phyloP scores from a whole-genome alignment of 495 filamentous ascomycete species.

The Aspergillus biplanus region DNA sequence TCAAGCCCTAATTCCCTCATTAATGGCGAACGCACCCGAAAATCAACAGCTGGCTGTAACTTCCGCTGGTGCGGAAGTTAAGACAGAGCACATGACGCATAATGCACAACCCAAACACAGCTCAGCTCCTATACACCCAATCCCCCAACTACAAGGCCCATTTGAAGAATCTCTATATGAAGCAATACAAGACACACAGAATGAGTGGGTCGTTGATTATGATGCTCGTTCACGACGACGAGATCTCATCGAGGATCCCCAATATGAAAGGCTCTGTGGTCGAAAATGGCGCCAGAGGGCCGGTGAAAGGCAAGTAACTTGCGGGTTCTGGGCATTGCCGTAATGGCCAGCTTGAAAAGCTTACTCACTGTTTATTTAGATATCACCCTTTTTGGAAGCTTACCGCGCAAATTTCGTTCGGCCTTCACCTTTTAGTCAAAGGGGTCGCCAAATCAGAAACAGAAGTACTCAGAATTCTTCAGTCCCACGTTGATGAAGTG shows the following conservation, averaged over 20 bases:
- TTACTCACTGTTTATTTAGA: constrained; percentile 26
- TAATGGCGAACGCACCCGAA: constrained; percentile 10
- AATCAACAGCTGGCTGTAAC: constrained; percentile 9
- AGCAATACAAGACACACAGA: constrained; percentile 53
- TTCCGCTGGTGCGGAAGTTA: constrained; percentile 14
- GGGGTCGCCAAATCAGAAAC: constrained; percentile 84
- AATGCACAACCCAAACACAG: background rate
- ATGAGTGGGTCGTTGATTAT: constrained; percentile 54
- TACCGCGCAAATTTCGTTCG: constrained; percentile 90
- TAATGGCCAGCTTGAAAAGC: background rate
- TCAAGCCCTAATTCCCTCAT: background rate
- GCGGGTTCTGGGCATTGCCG: background rate
- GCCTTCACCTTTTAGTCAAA: constrained; percentile 85
- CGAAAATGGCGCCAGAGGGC: constrained; percentile 74
- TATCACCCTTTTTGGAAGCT: constrained; percentile 91
- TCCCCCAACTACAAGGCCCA: constrained; percentile 83
- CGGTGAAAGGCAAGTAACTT: constrained; percentile 50
- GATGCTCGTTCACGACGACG: constrained; percentile 71
- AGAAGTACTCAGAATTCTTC: constrained; percentile 86
- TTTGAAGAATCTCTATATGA: constrained; percentile 92
- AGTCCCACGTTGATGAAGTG: constrained; percentile 90
- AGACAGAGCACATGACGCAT: constrained; percentile 2
- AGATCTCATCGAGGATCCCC: constrained; percentile 66
- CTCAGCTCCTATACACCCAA: constrained; percentile 70
- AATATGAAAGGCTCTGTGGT: constrained; percentile 66